A percentile compares a stretch with the other conserved stretches of the same genome.
These are phyloP conservation scores for Cordyceps militaris DNA, from an alignment of 2,329 filamentous ascomycete species.

Conservation along the genomic window DNA sequence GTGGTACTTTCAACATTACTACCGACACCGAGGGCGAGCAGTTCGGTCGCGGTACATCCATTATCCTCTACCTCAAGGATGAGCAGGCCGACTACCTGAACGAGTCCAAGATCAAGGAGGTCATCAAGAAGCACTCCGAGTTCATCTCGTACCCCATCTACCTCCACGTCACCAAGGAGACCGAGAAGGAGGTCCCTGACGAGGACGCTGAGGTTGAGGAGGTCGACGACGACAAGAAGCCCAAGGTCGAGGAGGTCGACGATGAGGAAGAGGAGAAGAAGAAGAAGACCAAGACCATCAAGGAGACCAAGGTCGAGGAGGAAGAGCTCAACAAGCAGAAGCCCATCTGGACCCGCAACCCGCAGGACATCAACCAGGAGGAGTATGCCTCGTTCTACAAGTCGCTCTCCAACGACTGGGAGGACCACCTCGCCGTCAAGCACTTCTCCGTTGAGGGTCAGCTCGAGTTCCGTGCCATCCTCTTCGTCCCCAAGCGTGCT, in stretches of 20 bases:
- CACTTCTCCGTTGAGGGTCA: conserved; percentile 99
- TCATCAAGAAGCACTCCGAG: conserved; percentile 99
- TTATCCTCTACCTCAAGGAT: conserved; percentile 98
- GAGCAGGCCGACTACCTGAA: conserved; percentile 98
- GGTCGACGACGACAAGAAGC: conserved; percentile 85
- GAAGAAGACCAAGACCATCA: conserved; percentile 98
- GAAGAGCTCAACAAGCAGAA: conserved; percentile 99
- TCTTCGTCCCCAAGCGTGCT: conserved; percentile 98
- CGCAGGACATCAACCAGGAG: conserved; percentile 86
- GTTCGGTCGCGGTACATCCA: conserved; percentile 92
- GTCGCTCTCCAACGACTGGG: conserved; percentile 99
- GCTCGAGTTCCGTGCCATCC: conserved; percentile 99
- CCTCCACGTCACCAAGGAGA: conserved; percentile 99
- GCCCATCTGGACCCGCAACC: conserved; percentile 99
- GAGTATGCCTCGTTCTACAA: conserved; percentile 99
- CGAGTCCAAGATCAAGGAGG: conserved; percentile 99
- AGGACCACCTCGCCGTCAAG: conserved; percentile 99
- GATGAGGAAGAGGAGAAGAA: conserved; percentile 84
- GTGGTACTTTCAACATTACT: conserved; percentile 91
- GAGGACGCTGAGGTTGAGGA: conserved; percentile 72
- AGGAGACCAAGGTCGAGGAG: conserved; percentile 97
- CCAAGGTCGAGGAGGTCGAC: conserved; percentile 88
- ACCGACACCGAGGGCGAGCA: conserved; percentile 86
- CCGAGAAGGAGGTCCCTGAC: conserved; percentile 95
- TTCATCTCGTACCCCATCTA: conserved; percentile 99